These are phyloP conservation scores for Cyclotella sp. DNA, from an alignment of 108 stramenopile genomes.

Conservation along the genomic window DNA sequence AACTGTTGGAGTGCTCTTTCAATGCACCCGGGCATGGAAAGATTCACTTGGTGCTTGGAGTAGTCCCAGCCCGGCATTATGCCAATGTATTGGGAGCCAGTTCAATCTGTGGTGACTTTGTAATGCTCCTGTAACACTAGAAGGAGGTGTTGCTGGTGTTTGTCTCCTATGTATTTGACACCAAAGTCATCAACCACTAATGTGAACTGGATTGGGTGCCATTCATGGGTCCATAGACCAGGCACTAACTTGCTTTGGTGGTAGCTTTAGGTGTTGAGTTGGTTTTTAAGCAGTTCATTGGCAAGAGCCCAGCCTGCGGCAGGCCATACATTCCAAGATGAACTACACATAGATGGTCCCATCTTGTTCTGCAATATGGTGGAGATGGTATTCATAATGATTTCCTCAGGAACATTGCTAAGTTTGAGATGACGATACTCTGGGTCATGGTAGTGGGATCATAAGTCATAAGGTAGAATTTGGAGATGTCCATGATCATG, in stretches of 20 bases:
- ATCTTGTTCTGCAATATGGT: neutral
- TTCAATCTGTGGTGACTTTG: slow-evolving; percentile 34
- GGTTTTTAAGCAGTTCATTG: no score
- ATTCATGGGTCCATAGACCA: slow-evolving; percentile 47
- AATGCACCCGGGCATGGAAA: slow-evolving; percentile 20
- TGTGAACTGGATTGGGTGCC: slow-evolving; percentile 6
- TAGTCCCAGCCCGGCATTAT: slow-evolving; percentile 30
- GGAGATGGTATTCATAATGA: slow-evolving; percentile 45
- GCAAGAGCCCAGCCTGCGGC: no score
- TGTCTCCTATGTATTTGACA: neutral
- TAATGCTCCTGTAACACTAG: slow-evolving; percentile 8
- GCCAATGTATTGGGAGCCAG: slow-evolving; percentile 39
- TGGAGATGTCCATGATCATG: slow-evolving; percentile 2
- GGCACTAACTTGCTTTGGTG: neutral
- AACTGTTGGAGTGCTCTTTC: slow-evolving; percentile 30
- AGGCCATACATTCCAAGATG: neutral
- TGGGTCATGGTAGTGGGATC: slow-evolving; percentile 7
- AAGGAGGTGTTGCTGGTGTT: slow-evolving; percentile 6
- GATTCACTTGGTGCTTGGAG: slow-evolving; percentile 49
- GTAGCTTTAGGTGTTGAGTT: no score
- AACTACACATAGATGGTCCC: neutral
- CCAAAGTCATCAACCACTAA: slow-evolving; percentile 7
- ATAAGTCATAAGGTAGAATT: slow-evolving; percentile 16
- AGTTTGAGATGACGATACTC: slow-evolving; percentile 48
- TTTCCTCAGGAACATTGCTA: slow-evolving; percentile 16